A percentile compares a stretch with the other conserved stretches of the same genome.
These are phyloP conservation scores for Geum urbanum DNA, from an alignment of 306 rosid genomes.

Conservation along the genomic window DNA sequence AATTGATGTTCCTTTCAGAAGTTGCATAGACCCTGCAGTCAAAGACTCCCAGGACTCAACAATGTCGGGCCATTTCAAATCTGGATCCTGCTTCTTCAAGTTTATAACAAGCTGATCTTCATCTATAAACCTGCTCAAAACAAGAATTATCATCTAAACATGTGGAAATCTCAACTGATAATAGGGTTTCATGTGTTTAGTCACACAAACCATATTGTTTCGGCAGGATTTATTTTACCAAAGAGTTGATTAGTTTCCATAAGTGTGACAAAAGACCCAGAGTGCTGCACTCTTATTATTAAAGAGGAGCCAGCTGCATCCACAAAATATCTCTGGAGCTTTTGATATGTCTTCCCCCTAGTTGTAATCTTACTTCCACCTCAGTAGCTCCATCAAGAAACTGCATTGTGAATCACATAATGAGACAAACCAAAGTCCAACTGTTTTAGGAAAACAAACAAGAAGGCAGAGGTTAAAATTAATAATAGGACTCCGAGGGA, in stretches of 20 bases:
- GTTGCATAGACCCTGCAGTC: constrained; percentile 62
- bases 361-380: constrained; percentile 67
- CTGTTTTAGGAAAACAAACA: not conserved
- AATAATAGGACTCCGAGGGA: not conserved
- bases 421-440: not conserved
- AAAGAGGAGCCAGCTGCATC: constrained; percentile 61
- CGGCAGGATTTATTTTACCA: constrained; percentile 74
- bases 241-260: constrained; percentile 66
- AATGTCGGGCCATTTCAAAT: constrained; percentile 89
- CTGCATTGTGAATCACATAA: constrained; percentile 45
- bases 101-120: constrained; percentile 77
- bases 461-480: not conserved
- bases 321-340: constrained; percentile 54
- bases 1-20: constrained; percentile 77
- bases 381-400: constrained; percentile 74
- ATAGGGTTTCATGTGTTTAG: constrained; percentile 3
- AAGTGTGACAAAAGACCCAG: constrained; percentile 60
- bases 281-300: constrained; percentile 43
- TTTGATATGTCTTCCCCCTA: constrained; percentile 38
- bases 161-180: constrained; percentile 4
- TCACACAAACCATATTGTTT: constrained; percentile 82
- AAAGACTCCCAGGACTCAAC: constrained; percentile 87
- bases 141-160: constrained; percentile 21
- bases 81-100: constrained; percentile 87
- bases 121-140: constrained; percentile 69